Conservation (phyloP, 164 flowering plant species). For the Liquidambar formosana region DNA sequence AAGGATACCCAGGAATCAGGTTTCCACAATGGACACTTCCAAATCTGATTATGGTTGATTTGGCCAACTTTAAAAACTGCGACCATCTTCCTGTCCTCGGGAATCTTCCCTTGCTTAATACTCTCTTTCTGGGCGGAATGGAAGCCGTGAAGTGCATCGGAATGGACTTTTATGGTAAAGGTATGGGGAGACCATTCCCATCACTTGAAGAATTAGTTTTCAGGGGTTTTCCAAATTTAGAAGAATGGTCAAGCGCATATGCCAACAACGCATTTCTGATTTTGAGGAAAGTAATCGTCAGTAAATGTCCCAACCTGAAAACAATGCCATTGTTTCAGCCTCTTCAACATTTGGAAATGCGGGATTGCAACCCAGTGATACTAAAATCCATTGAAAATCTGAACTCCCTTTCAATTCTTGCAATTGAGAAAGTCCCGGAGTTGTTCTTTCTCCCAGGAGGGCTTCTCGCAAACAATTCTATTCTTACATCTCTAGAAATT, state of each 20-base stretch:
- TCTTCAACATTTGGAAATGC: conserved; percentile 18
- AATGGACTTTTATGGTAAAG: conserved; percentile 11
- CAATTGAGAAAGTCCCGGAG: conserved; percentile 5
- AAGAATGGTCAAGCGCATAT: background rate
- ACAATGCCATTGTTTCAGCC: conserved; percentile 9
- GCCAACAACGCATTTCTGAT: conserved; percentile 8
- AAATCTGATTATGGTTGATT: too few species aligned
- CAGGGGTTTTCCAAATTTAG: background rate
- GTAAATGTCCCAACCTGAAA: conserved; percentile 7
- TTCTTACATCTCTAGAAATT: conserved; percentile 4
- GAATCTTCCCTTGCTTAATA: background rate
- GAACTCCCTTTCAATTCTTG: background rate
- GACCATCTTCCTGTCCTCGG: background rate
- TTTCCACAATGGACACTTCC: too few species aligned
- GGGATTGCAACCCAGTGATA: background rate
- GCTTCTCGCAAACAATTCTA: background rate
- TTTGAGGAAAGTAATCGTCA: conserved; percentile 7
- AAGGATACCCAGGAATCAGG: too few species aligned
- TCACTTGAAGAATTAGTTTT: background rate
- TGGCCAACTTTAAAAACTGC: too few species aligned
- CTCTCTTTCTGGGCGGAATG: conserved; percentile 2
- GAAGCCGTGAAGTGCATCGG: conserved; percentile 4
- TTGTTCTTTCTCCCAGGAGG: background rate
- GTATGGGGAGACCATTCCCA: background rate
- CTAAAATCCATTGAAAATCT: background rate